Percentiles rank a stretch among this genome's conserved stretches.
phyloP scores from a whole-genome alignment of 768 basidiomycete species.

The Pulveroboletus ravenelii region DNA sequence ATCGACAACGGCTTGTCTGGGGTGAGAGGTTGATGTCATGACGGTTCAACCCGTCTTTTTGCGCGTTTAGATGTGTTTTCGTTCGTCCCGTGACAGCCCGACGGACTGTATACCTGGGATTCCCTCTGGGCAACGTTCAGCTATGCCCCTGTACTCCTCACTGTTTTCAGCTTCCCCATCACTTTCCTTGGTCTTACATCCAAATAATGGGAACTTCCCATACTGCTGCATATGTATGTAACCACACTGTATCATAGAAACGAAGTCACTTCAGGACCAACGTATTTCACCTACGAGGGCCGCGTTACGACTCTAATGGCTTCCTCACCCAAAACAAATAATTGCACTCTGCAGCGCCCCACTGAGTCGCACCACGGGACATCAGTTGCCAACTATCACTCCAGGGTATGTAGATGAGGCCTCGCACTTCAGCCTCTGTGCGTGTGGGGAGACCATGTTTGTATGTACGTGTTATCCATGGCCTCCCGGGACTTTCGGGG shows the following conservation, averaged over 20 bases:
- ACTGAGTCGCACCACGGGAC: constrained; percentile 45
- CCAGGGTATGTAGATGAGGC: constrained; percentile 72
- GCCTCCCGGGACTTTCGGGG: constrained; percentile 20
- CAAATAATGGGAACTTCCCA: not conserved
- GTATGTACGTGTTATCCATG: constrained; percentile 59
- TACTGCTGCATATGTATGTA: constrained; percentile 12
- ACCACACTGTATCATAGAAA: constrained; percentile 14
- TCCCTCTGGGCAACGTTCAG: not conserved
- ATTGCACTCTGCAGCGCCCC: constrained; percentile 57
- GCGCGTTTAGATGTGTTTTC: not conserved
- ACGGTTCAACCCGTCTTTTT: constrained; percentile 2
- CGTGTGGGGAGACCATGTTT: constrained; percentile 48
- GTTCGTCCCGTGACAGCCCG: not conserved
- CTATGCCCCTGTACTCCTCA: not conserved
- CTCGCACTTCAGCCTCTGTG: constrained; percentile 73
- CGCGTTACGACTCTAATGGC: constrained; percentile 33
- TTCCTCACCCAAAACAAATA: constrained; percentile 88
- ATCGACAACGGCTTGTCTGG: constrained; percentile 73
- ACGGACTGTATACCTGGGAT: not conserved
- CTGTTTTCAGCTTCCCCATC: not conserved
- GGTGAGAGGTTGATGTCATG: constrained; percentile 74
- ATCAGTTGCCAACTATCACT: constrained; percentile 65
- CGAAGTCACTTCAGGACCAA: not conserved
- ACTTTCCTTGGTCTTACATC: not conserved
- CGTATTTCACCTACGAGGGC: not conserved